Percentiles rank a stretch among this genome's conserved stretches.
Conservation (phyloP, 768 basidiomycete genomes). For the Lactarius pseudohatsudake region DNA sequence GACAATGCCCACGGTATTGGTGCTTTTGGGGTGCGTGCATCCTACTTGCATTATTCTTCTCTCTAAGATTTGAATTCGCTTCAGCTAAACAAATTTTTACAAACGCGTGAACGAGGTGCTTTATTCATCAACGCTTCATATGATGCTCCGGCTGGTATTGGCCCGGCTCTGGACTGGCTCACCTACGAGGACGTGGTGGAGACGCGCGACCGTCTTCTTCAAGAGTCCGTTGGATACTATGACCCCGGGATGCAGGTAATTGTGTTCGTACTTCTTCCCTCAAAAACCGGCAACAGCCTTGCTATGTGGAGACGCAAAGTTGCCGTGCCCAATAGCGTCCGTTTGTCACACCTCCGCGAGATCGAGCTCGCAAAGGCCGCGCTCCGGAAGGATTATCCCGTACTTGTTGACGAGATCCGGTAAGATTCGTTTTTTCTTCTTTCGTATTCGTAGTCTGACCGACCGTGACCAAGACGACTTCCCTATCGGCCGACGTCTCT, state of each 20-base stretch:
- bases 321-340: constrained; percentile 24
- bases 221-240: constrained; percentile 30
- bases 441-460: neutral
- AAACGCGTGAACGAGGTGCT: constrained; percentile 29
- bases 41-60: neutral
- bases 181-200: constrained; percentile 24
- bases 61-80: neutral
- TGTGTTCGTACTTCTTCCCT: constrained; percentile 30
- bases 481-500: constrained; percentile 18
- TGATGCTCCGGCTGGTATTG: neutral
- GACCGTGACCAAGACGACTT: constrained; percentile 9
- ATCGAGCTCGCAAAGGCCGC: constrained; percentile 27
- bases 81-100: constrained; percentile 28
- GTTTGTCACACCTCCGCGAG: constrained; percentile 20
- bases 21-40: constrained; percentile 28
- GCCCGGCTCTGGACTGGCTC: constrained; percentile 28
- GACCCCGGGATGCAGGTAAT: constrained; percentile 25
- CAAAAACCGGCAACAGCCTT: constrained; percentile 30
- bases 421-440: constrained; percentile 1
- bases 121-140: constrained; percentile 29
- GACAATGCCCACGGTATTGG: constrained; percentile 20
- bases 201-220: constrained; percentile 28
- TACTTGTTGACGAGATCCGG: constrained; percentile 26
- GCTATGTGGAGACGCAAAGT: constrained; percentile 31
- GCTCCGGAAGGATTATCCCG: constrained; percentile 27